Conservation (phyloP, 441 rosid genomes). For the Gossypium lobatum region DNA sequence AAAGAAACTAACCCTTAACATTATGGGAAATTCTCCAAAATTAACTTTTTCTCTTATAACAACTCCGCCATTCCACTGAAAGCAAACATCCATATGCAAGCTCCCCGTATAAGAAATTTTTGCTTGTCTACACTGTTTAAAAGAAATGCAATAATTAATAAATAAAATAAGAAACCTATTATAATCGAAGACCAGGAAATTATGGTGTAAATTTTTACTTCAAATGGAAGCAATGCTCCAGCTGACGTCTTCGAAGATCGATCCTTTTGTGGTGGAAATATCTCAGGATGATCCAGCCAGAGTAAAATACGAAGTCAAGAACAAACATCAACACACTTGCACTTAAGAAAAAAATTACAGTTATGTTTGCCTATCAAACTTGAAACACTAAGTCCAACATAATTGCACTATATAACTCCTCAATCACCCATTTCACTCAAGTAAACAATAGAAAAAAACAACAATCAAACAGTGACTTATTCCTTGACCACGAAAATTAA, state of each 20-base stretch:
- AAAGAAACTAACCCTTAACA: slow-evolving; percentile 64
- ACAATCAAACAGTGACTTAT: background rate
- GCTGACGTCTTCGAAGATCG: slow-evolving; percentile 31
- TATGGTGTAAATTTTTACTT: slow-evolving; percentile 35
- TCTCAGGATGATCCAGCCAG: slow-evolving; percentile 49
- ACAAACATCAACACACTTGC: slow-evolving; percentile 14
- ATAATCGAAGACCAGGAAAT: background rate
- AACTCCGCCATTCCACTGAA: slow-evolving; percentile 40
- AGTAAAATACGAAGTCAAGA: slow-evolving; percentile 62
- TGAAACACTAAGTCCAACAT: background rate
- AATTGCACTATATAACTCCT: background rate
- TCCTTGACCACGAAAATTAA: background rate
- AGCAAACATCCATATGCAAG: slow-evolving; percentile 55
- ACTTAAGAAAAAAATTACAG: background rate
- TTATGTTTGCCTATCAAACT: background rate
- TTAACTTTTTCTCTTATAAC: slow-evolving; percentile 50
- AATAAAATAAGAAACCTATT: background rate
- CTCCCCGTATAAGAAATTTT: slow-evolving; percentile 72
- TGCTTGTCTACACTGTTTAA: slow-evolving; percentile 76
- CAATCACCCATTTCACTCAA: background rate
- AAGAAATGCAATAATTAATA: slow-evolving; percentile 8
- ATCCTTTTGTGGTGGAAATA: slow-evolving; percentile 64
- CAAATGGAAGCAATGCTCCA: slow-evolving; percentile 56
- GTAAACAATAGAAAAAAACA: background rate
- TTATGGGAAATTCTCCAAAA: slow-evolving; percentile 81